phyloP scores from a whole-genome alignment of 768 basidiomycete species.

The Mycena galopus region DNA sequence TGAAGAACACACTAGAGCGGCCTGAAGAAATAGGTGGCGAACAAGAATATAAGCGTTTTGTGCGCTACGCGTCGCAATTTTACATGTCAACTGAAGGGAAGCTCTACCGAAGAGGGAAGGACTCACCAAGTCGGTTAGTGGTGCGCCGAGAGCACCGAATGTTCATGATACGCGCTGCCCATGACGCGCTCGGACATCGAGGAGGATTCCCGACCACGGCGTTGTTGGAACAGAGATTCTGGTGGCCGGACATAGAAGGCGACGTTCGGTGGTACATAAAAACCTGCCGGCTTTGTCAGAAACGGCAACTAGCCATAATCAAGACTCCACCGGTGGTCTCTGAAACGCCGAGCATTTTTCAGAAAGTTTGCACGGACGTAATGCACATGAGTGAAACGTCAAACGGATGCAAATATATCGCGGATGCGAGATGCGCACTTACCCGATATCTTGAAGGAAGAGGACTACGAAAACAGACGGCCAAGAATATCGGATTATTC shows the following conservation, averaged over 20 bases:
- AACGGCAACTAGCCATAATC: slow-evolving; percentile 36
- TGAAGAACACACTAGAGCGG: background rate
- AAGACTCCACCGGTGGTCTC: slow-evolving; percentile 46
- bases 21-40: background rate
- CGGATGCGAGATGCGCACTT: slow-evolving; percentile 6
- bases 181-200: slow-evolving; percentile 37
- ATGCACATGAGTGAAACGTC: slow-evolving; percentile 42
- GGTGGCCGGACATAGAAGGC: slow-evolving; percentile 37
- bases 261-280: slow-evolving; percentile 48
- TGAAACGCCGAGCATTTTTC: slow-evolving; percentile 29
- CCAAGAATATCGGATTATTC: background rate
- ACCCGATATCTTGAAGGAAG: background rate
- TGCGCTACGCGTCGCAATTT: background rate
- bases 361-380: slow-evolving; percentile 36
- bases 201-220: slow-evolving; percentile 18
- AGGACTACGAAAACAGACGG: background rate
- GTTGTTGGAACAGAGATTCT: slow-evolving; percentile 35
- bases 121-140: slow-evolving; percentile 8
- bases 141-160: background rate
- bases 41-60: background rate
- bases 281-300: slow-evolving; percentile 50
- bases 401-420: slow-evolving; percentile 37
- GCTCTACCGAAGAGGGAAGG: background rate
- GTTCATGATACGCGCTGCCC: slow-evolving; percentile 16
- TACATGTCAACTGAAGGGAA: background rate